These are phyloP conservation scores for Fraxinus baroniana DNA, from an alignment of 305 asterid genomes.

Conservation along the genomic window DNA sequence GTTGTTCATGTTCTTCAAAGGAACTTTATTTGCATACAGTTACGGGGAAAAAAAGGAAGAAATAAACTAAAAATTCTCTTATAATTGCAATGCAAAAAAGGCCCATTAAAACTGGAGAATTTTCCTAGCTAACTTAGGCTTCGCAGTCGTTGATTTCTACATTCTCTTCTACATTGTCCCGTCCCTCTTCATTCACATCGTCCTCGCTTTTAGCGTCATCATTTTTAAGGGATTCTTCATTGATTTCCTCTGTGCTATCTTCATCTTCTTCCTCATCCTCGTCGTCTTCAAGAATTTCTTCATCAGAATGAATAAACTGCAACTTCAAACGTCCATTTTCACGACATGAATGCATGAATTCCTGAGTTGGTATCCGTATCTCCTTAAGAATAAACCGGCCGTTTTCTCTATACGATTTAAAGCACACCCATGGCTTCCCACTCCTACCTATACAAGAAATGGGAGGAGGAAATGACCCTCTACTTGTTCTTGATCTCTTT, in stretches of 20 bases:
- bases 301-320: constrained; percentile 57
- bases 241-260: constrained; percentile 8
- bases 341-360: constrained; percentile 68
- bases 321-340: constrained; percentile 73
- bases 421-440: constrained; percentile 71
- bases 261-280: constrained; percentile 28
- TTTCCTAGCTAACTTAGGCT: constrained; percentile 4
- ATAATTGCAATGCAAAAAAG: constrained; percentile 14
- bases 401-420: constrained; percentile 55
- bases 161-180: background rate
- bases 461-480: constrained; percentile 70
- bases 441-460: constrained; percentile 70
- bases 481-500: constrained; percentile 38
- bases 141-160: constrained; percentile 2
- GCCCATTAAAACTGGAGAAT: constrained; percentile 10
- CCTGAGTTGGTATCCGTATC: constrained; percentile 62
- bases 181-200: constrained; percentile 14
- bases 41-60: constrained; percentile 2
- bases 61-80: background rate
- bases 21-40: constrained; percentile 23
- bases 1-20: background rate
- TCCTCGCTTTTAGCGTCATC: constrained; percentile 11
- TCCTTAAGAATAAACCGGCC: constrained; percentile 76
- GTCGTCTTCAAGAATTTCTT: constrained; percentile 47
- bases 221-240: constrained; percentile 1